phyloP scores from a whole-genome alignment of 1,284 basidiomycete genomes.

The Stereum hirsutum region DNA sequence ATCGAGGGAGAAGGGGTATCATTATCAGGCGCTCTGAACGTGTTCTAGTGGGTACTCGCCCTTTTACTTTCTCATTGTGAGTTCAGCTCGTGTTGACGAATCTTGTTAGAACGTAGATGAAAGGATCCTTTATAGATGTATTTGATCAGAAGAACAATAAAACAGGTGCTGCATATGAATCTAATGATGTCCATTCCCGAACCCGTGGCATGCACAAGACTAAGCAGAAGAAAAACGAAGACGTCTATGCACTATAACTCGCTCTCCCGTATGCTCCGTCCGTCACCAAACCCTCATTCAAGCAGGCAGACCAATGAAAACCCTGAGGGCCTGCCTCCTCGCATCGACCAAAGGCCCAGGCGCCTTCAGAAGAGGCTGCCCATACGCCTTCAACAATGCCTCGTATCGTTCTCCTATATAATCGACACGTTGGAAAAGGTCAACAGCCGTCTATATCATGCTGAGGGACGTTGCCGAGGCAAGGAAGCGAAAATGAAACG shows the following conservation, averaged over 20 bases:
- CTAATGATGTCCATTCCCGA: no score
- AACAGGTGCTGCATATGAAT: no score
- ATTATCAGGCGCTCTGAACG: slow-evolving; percentile 27
- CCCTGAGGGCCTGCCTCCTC: slow-evolving; percentile 26
- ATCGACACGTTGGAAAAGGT: not conserved
- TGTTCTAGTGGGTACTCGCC: not conserved
- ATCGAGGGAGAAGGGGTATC: slow-evolving; percentile 65
- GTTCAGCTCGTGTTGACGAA: no score
- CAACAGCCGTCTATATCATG: not conserved
- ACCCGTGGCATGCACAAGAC: no score
- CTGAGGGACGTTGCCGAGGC: not conserved
- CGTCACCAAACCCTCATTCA: no score
- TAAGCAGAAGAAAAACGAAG: no score
- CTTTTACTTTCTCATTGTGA: not conserved
- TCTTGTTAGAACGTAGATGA: no score
- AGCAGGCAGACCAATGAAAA: slow-evolving; percentile 26
- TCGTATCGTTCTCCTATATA: slow-evolving; percentile 30
- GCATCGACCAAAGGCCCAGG: no score
- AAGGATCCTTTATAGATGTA: no score
- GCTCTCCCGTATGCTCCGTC: no score
- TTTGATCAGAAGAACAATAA: no score
- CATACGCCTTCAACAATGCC: slow-evolving; percentile 24
- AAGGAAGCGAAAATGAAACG: not conserved
- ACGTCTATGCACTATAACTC: no score
- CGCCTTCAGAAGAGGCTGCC: slow-evolving; percentile 24